Evolutionary conservation across 129 eudicot genomes (phyloP), one percentile per base, ranked within the genome.

Genomic region (Flaveria brownii): DNA sequence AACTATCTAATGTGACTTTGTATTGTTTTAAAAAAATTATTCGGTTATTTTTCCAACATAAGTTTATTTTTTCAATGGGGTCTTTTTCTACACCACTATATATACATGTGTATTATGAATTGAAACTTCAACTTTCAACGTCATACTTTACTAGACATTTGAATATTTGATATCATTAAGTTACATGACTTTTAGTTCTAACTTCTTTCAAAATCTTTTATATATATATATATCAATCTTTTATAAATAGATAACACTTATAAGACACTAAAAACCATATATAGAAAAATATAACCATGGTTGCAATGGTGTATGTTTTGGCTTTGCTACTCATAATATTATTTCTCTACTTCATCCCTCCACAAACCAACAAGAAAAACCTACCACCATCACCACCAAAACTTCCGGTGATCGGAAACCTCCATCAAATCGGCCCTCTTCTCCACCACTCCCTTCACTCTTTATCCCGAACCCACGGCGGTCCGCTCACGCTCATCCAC

Each of bases 361-460:
- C 28, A 66, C 17, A 78, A 12, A 23, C 79, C 23, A 26, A 52
- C 33, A 70, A 54, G 20, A 75, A 84, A 78, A 80, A 68, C 46
- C 80, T 74, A 54, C 97, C 97, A 61, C 97, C 97, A 15, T 89
- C 93, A 25, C 97, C 93, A 28, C 73, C 61, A 74, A 84, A 66
- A 85, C 81, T 92, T 1, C 96, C 97, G 14, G 42, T 89, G 26
- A 80, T 92, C n/a, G 96, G 97, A 16, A 88, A 89, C 80, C 71
- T 92, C 76, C 96, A 86, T 78, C 91, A 86, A 15, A 67, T 92
- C 3, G 88, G 93, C 16, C 51, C 36, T 5, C 63, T 47, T 49
- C 87, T 89, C 51, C 91, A 92, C 82, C 88, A 57, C 50, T 75
- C 90, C 4, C 89, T 92, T 72, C 81, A 82, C 4, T 5, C 85